Evolutionary conservation across 2,329 filamentous ascomycete species (phyloP).

Genomic region (Curvularia eragrostidis): DNA sequence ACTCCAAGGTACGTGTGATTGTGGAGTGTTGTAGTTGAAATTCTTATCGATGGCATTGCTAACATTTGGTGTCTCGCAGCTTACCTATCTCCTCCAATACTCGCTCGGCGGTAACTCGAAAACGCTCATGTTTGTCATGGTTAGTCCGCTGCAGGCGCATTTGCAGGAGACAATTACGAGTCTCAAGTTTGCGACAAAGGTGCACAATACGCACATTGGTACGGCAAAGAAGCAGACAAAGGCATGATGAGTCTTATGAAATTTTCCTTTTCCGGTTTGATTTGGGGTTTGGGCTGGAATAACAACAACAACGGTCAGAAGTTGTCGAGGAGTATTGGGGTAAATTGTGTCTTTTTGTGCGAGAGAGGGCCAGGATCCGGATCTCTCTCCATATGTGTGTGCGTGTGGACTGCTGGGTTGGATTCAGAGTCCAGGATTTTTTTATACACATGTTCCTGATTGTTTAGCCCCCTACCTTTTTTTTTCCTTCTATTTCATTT

Average conservation of each 20-base stretch:
- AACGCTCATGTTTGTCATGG: slow-evolving; percentile 99
- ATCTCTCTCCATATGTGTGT: not conserved
- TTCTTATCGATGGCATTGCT: slow-evolving; percentile 4
- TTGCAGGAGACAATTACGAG: slow-evolving; percentile 92
- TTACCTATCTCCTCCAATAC: slow-evolving; percentile 94
- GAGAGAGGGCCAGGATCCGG: not conserved
- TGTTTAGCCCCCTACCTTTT: not conserved
- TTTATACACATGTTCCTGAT: not conserved
- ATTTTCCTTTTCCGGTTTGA: not conserved
- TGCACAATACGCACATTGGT: slow-evolving; percentile 90
- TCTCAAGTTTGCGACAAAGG: slow-evolving; percentile 94
- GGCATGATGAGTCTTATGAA: slow-evolving; percentile 14
- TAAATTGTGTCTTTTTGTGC: not conserved
- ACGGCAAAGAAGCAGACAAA: slow-evolving; percentile 80
- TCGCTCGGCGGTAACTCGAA: slow-evolving; percentile 94
- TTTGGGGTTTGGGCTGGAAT: not conserved
- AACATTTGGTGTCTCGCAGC: slow-evolving; percentile 51
- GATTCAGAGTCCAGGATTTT: too few relatives aligned
- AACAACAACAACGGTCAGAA: not conserved
- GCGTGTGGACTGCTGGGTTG: not conserved
- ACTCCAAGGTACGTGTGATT: slow-evolving; percentile 74
- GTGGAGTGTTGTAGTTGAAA: not conserved
- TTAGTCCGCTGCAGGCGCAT: slow-evolving; percentile 88
- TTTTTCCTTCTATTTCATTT: not conserved
- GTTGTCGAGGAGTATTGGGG: not conserved